Evolutionary conservation across 495 filamentous ascomycete species (phyloP).

Genomic region (Evansstolkia leycettana): DNA sequence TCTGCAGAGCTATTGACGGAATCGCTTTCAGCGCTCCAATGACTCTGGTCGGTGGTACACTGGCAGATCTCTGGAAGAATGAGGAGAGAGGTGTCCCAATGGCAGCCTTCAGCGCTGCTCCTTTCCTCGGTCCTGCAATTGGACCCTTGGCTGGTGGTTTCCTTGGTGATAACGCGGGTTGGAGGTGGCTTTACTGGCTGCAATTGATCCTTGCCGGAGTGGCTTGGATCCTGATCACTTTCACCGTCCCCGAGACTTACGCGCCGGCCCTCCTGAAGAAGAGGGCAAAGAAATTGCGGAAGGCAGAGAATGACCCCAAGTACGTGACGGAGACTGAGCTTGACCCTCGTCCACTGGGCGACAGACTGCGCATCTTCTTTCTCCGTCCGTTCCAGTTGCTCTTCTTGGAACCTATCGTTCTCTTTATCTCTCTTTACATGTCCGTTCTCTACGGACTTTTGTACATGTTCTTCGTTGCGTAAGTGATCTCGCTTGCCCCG

Average conservation of each 20-base stretch:
- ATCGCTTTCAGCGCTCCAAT: slow-evolving; percentile 77
- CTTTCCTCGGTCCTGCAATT: slow-evolving; percentile 64
- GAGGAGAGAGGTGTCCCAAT: slow-evolving; percentile 76
- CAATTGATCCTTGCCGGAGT: slow-evolving; percentile 57
- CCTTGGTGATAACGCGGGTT: slow-evolving; percentile 52
- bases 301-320: slow-evolving; percentile 45
- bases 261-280: slow-evolving; percentile 55
- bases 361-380: slow-evolving; percentile 54
- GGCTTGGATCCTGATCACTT: slow-evolving; percentile 58
- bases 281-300: slow-evolving; percentile 55
- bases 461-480: slow-evolving; percentile 73
- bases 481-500: slow-evolving; percentile 11
- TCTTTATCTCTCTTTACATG: slow-evolving; percentile 69
- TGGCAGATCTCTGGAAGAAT: slow-evolving; percentile 72
- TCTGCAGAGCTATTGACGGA: slow-evolving; percentile 61
- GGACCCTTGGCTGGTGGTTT: slow-evolving; percentile 68
- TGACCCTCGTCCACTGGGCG: slow-evolving; percentile 48
- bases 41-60: slow-evolving; percentile 68
- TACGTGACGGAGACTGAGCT: slow-evolving; percentile 67
- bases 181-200: slow-evolving; percentile 83
- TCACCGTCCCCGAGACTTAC: slow-evolving; percentile 75
- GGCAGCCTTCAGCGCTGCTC: slow-evolving; percentile 74
- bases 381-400: slow-evolving; percentile 70
- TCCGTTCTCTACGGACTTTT: slow-evolving; percentile 64
- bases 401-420: slow-evolving; percentile 66